phyloP scores from a whole-genome alignment of 1,284 basidiomycete genomes.

The Mixia osmundae region DNA sequence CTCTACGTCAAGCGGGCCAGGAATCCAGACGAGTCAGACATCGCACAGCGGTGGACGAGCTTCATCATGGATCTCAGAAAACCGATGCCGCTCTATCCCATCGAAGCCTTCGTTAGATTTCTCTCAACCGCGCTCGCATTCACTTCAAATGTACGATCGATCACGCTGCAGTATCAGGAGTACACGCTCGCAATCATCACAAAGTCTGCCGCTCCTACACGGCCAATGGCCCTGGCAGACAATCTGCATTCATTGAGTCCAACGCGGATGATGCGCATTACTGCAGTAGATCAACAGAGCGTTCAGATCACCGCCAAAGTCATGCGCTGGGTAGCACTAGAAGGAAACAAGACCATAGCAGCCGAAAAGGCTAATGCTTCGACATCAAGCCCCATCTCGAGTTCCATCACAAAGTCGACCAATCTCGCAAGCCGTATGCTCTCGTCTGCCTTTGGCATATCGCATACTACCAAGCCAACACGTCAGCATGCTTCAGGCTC shows the following conservation, averaged over 20 bases:
- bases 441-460: slow-evolving; percentile 28
- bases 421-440: slow-evolving; percentile 23
- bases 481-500: too few species aligned
- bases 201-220: slow-evolving; percentile 40
- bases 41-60: slow-evolving; percentile 43
- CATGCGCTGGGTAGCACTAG: slow-evolving; percentile 27
- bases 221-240: slow-evolving; percentile 34
- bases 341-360: neutral
- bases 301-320: slow-evolving; percentile 61
- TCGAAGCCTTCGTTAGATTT: slow-evolving; percentile 40
- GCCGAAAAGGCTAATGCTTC: neutral
- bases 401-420: slow-evolving; percentile 26
- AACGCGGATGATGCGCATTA: slow-evolving; percentile 41
- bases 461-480: too few species aligned
- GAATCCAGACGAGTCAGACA: slow-evolving; percentile 6
- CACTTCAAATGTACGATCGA: slow-evolving; percentile 53
- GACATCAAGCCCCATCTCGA: slow-evolving; percentile 13
- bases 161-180: slow-evolving; percentile 59
- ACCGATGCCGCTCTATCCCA: slow-evolving; percentile 50
- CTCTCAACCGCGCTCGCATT: slow-evolving; percentile 83
- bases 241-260: slow-evolving; percentile 26
- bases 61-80: slow-evolving; percentile 81
- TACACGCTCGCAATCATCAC: slow-evolving; percentile 46
- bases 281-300: slow-evolving; percentile 39
- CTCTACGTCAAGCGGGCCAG: slow-evolving; percentile 14